A percentile compares a stretch with the other conserved stretches of the same genome.
Conservation (phyloP, 441 rosid species). For the Croton setiger region DNA sequence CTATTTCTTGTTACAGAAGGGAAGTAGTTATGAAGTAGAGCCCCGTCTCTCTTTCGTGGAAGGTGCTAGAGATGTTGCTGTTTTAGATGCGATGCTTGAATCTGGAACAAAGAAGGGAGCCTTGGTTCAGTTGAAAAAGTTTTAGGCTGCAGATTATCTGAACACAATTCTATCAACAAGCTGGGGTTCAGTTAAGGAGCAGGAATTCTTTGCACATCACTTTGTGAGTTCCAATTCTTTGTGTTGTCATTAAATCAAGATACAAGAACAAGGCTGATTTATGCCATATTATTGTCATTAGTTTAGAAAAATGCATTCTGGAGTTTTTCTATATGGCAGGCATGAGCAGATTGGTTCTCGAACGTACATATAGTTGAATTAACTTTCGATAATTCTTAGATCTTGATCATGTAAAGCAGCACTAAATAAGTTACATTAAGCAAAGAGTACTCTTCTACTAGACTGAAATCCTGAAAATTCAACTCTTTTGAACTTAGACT, state of each 20-base stretch:
- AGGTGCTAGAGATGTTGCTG: constrained; percentile 92
- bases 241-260: background rate
- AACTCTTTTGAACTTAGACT: too few relatives aligned
- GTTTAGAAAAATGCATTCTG: background rate
- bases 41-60: constrained; percentile 72
- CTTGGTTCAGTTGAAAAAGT: constrained; percentile 38
- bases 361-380: background rate
- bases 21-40: constrained; percentile 44
- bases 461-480: too few relatives aligned
- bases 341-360: background rate
- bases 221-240: background rate
- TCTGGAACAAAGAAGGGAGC: constrained; percentile 45
- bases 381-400: background rate
- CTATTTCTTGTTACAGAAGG: constrained; percentile 41
- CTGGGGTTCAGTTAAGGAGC: background rate
- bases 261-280: too few relatives aligned
- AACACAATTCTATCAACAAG: background rate
- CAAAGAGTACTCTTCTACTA: too few relatives aligned
- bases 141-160: constrained; percentile 24
- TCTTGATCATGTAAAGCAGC: background rate
- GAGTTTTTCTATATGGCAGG: background rate
- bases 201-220: background rate
- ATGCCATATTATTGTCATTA: background rate
- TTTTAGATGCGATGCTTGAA: constrained; percentile 93
- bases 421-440: too few relatives aligned